These are phyloP conservation scores for Starmerella potacharoeniae DNA, from an alignment of 805 yeast genomes.

Conservation along the genomic window DNA sequence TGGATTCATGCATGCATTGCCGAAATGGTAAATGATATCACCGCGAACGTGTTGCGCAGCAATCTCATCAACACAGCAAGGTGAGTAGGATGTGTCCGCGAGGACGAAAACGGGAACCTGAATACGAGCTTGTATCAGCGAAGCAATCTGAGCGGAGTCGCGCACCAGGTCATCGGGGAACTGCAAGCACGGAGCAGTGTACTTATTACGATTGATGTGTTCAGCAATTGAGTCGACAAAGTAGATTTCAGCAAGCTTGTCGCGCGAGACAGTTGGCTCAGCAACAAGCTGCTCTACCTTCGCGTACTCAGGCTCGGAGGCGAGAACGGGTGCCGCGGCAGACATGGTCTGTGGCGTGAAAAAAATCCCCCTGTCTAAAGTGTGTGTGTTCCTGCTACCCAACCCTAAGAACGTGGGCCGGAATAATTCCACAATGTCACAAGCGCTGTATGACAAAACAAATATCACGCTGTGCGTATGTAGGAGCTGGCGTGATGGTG, in stretches of 20 bases:
- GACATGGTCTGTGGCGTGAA: slow-evolving; percentile 12
- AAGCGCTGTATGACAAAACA: background rate
- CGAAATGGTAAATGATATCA: slow-evolving; percentile 82
- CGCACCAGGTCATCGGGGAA: slow-evolving; percentile 74
- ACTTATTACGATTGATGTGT: slow-evolving; percentile 33
- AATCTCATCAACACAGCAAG: slow-evolving; percentile 94
- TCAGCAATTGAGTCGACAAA: slow-evolving; percentile 38
- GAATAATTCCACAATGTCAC: background rate
- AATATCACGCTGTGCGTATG: no score
- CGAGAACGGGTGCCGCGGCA: slow-evolving; percentile 54
- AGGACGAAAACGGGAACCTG: slow-evolving; percentile 51
- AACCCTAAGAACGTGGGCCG: slow-evolving; percentile 2
- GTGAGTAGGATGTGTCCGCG: slow-evolving; percentile 91
- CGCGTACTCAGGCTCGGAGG: slow-evolving; percentile 59
- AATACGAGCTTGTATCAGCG: slow-evolving; percentile 22
- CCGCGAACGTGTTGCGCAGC: slow-evolving; percentile 89
- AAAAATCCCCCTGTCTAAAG: background rate
- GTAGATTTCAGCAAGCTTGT: slow-evolving; percentile 42
- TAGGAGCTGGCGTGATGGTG: no score
- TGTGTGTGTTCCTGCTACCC: background rate
- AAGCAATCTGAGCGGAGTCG: slow-evolving; percentile 65
- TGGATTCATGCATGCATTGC: slow-evolving; percentile 85
- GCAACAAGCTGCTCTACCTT: slow-evolving; percentile 29
- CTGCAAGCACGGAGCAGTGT: slow-evolving; percentile 60
- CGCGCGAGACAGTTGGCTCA: slow-evolving; percentile 20